phyloP scores from a whole-genome alignment of 306 rosid species.

The Myrica gale region DNA sequence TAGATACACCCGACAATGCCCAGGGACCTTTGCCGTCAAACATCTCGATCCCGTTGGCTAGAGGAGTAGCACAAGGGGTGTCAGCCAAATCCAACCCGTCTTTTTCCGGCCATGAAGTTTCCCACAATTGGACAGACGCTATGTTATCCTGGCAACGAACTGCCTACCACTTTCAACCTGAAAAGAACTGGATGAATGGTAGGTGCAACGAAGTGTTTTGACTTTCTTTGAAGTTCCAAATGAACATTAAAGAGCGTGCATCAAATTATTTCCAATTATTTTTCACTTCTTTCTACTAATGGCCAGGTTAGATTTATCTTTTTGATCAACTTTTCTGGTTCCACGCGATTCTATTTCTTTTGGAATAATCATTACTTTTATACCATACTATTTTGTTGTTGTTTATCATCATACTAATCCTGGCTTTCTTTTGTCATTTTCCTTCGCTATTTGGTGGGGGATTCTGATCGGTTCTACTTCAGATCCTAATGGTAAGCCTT shows the following conservation, averaged over 20 bases:
- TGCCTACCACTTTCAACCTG: slow-evolving; percentile 77
- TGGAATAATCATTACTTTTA: not conserved
- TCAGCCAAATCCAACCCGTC: slow-evolving; percentile 67
- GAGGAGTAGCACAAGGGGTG: slow-evolving; percentile 68
- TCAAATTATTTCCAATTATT: not conserved
- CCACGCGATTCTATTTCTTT: not conserved
- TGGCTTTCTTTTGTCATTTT: not conserved
- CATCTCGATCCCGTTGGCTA: slow-evolving; percentile 20
- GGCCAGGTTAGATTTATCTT: slow-evolving; percentile 30
- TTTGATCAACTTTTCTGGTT: slow-evolving; percentile 13
- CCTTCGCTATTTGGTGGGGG: slow-evolving; percentile 21
- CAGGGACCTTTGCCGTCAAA: not conserved
- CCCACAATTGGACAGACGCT: slow-evolving; percentile 76
- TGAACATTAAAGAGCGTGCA: not conserved
- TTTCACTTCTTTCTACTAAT: not conserved
- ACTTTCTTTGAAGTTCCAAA: not conserved
- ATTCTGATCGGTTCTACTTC: slow-evolving; percentile 35
- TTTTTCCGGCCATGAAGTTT: slow-evolving; percentile 12
- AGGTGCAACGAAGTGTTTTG: slow-evolving; percentile 19
- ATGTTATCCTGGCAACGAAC: slow-evolving; percentile 88
- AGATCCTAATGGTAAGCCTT: slow-evolving; percentile 84
- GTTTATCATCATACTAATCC: slow-evolving; percentile 19
- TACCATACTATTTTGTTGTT: not conserved
- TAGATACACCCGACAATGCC: not conserved
- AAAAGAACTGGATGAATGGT: slow-evolving; percentile 86